phyloP scores from a whole-genome alignment of 2,329 filamentous ascomycete species.

The Penicillium sp. region DNA sequence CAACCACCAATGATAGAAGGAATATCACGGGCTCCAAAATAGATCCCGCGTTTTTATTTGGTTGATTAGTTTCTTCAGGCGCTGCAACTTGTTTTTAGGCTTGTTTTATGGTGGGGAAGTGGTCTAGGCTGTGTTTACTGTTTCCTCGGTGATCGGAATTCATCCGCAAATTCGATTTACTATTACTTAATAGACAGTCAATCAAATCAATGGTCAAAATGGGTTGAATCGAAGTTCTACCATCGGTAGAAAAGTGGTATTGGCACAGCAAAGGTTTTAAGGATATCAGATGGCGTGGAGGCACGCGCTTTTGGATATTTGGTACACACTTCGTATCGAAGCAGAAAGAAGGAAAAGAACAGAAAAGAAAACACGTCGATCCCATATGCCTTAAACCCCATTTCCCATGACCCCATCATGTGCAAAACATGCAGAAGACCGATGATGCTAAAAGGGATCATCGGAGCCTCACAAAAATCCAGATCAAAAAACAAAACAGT shows the following conservation, averaged over 20 bases:
- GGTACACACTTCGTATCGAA: constrained; percentile 13
- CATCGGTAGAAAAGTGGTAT: neutral
- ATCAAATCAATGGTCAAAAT: neutral
- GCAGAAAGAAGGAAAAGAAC: constrained; percentile 5
- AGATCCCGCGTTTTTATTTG: constrained; percentile 5
- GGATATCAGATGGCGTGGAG: constrained; percentile 13
- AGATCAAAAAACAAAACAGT: constrained; percentile 9
- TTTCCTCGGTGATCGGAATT: too few relatives aligned
- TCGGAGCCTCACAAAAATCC: neutral
- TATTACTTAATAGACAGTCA: neutral
- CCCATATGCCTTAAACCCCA: constrained; percentile 12
- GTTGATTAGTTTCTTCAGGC: neutral
- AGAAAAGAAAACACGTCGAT: constrained; percentile 2
- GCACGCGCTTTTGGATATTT: constrained; percentile 18
- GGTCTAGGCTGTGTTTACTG: neutral
- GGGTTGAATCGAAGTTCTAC: neutral
- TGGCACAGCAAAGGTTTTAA: constrained; percentile 1
- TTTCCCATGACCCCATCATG: constrained; percentile 16
- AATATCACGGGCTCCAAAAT: constrained; percentile 12
- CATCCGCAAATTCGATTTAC: too few relatives aligned
- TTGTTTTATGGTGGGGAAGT: too few relatives aligned
- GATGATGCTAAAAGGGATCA: constrained; percentile 4
- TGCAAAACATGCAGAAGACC: constrained; percentile 19
- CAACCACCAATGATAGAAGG: constrained; percentile 4
- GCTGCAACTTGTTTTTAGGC: neutral